These are phyloP conservation scores for Phytopythium litorale DNA, from an alignment of 352 stramenopile genomes.

Conservation along the genomic window DNA sequence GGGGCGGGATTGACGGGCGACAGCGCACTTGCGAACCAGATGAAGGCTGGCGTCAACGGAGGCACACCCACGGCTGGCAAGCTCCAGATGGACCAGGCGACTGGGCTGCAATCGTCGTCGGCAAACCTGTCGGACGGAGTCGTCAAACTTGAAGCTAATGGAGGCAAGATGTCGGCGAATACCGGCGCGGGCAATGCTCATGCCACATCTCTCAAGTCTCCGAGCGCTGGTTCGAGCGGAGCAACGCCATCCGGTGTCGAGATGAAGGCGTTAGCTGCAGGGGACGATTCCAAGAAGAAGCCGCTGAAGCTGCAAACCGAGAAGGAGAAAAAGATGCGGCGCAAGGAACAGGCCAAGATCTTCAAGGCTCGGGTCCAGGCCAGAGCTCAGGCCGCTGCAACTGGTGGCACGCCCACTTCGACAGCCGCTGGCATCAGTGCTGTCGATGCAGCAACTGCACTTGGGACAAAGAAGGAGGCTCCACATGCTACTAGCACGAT, in stretches of 20 bases:
- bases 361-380: conserved; percentile 71
- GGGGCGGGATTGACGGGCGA: conserved; percentile 15
- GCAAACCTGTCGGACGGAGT: neutral
- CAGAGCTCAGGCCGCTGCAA: conserved; percentile 46
- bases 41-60: neutral
- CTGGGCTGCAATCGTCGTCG: neutral
- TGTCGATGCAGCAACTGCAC: neutral
- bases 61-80: neutral
- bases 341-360: conserved; percentile 81
- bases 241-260: neutral
- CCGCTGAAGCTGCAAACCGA: conserved; percentile 73
- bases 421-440: neutral
- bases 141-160: conserved; percentile 9
- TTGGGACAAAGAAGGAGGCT: neutral
- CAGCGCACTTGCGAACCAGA: neutral
- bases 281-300: conserved; percentile 66
- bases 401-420: neutral
- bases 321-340: conserved; percentile 83
- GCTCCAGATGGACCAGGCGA: neutral
- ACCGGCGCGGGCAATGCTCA: conserved; percentile 1
- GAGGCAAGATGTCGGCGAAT: conserved; percentile 7
- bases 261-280: neutral
- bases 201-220: conserved; percentile 15
- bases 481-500: neutral
- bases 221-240: neutral